Evolutionary conservation across 2,329 filamentous ascomycete genomes (phyloP).

Genomic region (Gliomastix tumulicola): DNA sequence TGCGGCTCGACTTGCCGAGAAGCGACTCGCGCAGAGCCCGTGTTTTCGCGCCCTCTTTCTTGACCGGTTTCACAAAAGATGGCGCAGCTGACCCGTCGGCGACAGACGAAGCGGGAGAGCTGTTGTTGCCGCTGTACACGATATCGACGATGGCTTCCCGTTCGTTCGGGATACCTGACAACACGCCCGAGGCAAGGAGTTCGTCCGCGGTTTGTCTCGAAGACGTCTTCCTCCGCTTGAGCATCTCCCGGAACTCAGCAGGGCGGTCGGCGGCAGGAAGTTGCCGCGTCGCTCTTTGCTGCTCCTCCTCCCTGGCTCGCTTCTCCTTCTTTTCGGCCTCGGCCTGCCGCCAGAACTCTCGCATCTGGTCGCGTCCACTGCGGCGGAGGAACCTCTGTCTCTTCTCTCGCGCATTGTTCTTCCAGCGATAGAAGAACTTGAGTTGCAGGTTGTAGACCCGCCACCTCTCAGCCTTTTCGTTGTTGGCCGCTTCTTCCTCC

Average conservation of each 20-base stretch:
- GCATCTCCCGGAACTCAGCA: conserved; percentile 23
- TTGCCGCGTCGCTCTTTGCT: conserved; percentile 6
- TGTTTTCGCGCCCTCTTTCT: conserved; percentile 18
- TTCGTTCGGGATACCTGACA: conserved; percentile 31
- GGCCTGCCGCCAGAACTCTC: conserved; percentile 33
- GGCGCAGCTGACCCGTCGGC: no score
- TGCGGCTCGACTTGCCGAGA: conserved; percentile 24
- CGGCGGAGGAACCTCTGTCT: conserved; percentile 42
- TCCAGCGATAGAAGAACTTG: conserved; percentile 53
- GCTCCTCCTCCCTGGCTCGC: conserved; percentile 5
- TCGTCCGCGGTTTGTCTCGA: conserved; percentile 24
- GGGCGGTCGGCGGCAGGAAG: conserved; percentile 19
- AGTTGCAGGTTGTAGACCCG: conserved; percentile 40
- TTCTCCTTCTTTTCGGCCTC: conserved; percentile 21
- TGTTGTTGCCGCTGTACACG: conserved; percentile 19
- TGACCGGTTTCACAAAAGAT: background rate
- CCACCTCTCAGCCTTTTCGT: conserved; percentile 40
- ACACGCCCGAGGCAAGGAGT: conserved; percentile 32
- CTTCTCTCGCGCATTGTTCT: conserved; percentile 36
- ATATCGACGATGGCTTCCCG: conserved; percentile 23
- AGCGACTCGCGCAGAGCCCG: conserved; percentile 25
- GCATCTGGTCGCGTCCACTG: conserved; percentile 43
- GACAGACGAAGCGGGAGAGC: conserved; percentile 8
- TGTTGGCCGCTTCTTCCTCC: conserved; percentile 39
- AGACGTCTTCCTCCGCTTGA: conserved; percentile 20